phyloP scores from a whole-genome alignment of 2,329 filamentous ascomycete genomes.

The Ophiosphaerella narmari region DNA sequence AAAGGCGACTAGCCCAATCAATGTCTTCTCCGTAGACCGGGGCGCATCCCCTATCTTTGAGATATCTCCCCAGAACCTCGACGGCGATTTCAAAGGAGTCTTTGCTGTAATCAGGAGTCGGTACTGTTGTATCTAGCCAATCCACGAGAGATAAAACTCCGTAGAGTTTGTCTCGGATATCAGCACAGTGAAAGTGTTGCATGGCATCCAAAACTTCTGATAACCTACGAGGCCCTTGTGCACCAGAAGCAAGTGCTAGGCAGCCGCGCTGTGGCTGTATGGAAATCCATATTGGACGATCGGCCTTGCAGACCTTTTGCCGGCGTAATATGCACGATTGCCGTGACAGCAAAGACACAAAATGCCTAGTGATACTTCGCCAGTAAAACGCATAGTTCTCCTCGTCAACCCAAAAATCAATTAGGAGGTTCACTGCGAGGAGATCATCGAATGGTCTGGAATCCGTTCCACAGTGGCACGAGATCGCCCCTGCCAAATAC shows the following conservation, averaged over 20 bases:
- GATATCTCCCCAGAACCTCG: background rate
- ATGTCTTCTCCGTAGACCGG: background rate
- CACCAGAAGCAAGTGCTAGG: background rate
- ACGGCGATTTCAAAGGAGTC: background rate
- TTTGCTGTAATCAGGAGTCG: background rate
- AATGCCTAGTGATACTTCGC: too few relatives aligned
- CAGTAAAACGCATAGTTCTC: too few relatives aligned
- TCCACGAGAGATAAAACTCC: slow-evolving; percentile 1
- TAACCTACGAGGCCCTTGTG: background rate
- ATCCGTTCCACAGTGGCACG: background rate
- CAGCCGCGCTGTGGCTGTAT: background rate
- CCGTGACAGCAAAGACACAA: too few relatives aligned
- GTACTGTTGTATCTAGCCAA: background rate
- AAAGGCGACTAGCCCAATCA: too few relatives aligned
- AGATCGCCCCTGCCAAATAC: background rate
- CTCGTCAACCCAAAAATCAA: background rate
- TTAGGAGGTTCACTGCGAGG: background rate
- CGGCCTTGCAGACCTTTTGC: background rate
- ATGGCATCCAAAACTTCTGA: background rate
- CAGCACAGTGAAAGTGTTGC: background rate
- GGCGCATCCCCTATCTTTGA: background rate
- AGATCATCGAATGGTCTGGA: background rate
- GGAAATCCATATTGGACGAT: background rate
- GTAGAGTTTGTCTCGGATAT: background rate
- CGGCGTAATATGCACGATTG: background rate